phyloP scores from a whole-genome alignment of 129 eudicot genomes.

The Mikania micrantha region DNA sequence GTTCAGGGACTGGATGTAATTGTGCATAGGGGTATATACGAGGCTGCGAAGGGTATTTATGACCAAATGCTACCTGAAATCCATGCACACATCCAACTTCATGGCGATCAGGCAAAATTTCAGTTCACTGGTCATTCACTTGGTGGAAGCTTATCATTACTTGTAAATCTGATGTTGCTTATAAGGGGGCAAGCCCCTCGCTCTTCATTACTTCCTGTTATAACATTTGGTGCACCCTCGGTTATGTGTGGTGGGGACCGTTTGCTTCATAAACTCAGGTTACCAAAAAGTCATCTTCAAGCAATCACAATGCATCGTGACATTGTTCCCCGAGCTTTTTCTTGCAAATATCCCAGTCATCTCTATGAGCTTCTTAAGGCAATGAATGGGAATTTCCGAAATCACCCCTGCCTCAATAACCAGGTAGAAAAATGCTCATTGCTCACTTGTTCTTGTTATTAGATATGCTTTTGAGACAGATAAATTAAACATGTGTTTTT shows the following conservation, averaged over 20 bases:
- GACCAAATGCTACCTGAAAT: constrained; percentile 93
- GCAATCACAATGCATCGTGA: constrained; percentile 84
- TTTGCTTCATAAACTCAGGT: constrained; percentile 59
- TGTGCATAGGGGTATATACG: constrained; percentile 95
- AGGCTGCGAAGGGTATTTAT: constrained; percentile 93
- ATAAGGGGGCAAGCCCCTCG: constrained; percentile 64
- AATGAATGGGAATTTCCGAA: constrained; percentile 73
- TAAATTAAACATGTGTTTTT: neutral
- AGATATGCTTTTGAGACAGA: neutral
- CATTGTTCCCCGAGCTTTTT: constrained; percentile 97
- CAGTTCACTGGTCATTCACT: constrained; percentile 99
- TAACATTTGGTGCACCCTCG: constrained; percentile 88
- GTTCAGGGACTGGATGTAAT: constrained; percentile 70
- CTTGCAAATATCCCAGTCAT: constrained; percentile 81
- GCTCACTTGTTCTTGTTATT: neutral
- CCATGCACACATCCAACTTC: constrained; percentile 41
- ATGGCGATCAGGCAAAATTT: constrained; percentile 60
- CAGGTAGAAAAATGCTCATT: constrained; percentile 34
- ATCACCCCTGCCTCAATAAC: constrained; percentile 68
- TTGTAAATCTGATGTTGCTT: constrained; percentile 78
- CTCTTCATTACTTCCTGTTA: constrained; percentile 77
- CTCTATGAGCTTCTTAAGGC: constrained; percentile 84
- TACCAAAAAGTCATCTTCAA: constrained; percentile 72
- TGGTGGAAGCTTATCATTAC: constrained; percentile 89
- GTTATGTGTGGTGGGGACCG: constrained; percentile 95